Evolutionary conservation across 2,329 filamentous ascomycete species (phyloP).

Genomic region (Monilinia fructigena): DNA sequence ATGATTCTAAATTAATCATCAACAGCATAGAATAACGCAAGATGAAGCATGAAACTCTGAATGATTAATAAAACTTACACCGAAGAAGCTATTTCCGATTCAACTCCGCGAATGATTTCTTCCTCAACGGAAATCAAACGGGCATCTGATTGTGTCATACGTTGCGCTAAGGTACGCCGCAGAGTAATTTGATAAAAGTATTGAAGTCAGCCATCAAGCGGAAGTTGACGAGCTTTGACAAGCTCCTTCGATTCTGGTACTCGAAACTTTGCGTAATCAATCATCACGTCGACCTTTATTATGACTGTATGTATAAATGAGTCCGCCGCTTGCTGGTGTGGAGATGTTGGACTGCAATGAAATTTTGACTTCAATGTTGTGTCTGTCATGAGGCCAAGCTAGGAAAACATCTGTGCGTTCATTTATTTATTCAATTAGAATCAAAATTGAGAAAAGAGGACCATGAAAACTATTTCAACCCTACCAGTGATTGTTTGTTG

Average conservation of each 20-base stretch:
- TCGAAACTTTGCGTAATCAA: conserved; percentile 12
- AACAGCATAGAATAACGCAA: background rate
- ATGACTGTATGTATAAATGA: background rate
- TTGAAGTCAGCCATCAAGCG: background rate
- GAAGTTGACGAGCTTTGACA: conserved; percentile 7
- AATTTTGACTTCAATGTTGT: background rate
- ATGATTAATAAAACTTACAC: background rate
- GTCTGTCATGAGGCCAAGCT: background rate
- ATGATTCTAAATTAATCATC: background rate
- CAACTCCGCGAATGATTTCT: background rate
- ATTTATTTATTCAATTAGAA: background rate
- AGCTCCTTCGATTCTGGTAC: conserved; percentile 7
- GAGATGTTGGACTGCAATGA: background rate
- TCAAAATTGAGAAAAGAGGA: no score
- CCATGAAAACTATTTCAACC: no score
- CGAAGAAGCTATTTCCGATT: background rate
- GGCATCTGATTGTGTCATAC: conserved; percentile 15
- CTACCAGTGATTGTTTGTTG: no score
- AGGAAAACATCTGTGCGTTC: background rate
- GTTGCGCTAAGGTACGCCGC: background rate
- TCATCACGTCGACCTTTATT: background rate
- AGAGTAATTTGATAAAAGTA: no score
- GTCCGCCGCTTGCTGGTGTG: background rate
- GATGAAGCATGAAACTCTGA: background rate
- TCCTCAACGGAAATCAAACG: background rate